These are phyloP conservation scores for Paecilomyces niveus DNA, from an alignment of 2,329 filamentous ascomycete genomes.

Conservation along the genomic window DNA sequence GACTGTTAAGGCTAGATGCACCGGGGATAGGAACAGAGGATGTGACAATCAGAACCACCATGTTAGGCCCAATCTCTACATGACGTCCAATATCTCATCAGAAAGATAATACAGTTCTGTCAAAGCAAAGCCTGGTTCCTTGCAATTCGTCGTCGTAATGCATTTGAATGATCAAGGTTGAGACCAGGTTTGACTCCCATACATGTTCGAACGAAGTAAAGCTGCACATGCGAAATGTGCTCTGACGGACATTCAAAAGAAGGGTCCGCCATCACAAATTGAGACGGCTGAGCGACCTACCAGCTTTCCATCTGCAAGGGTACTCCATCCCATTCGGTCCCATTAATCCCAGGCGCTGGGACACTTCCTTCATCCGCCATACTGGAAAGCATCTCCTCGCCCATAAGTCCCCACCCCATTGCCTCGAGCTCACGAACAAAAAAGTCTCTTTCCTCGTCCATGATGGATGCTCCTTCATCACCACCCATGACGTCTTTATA, in stretches of 20 bases:
- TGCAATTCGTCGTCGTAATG: background rate
- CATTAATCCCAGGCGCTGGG: constrained; percentile 18
- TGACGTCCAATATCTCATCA: background rate
- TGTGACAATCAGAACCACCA: background rate
- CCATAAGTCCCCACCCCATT: constrained; percentile 48
- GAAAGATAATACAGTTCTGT: background rate
- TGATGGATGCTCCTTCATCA: constrained; percentile 44
- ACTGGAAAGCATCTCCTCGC: constrained; percentile 25
- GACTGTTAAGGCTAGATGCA: no score
- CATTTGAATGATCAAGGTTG: background rate
- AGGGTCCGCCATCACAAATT: background rate
- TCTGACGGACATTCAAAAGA: background rate
- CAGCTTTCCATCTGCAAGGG: constrained; percentile 30
- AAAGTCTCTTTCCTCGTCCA: constrained; percentile 71
- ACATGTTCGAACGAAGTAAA: background rate
- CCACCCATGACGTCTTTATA: constrained; percentile 69
- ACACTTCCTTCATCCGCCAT: constrained; percentile 20
- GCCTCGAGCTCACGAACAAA: constrained; percentile 71
- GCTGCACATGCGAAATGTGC: background rate
- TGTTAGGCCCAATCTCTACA: background rate
- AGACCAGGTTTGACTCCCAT: background rate
- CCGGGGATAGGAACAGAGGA: background rate
- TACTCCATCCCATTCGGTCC: constrained; percentile 30
- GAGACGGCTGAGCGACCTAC: constrained; percentile 3
- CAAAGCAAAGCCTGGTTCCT: background rate